These are phyloP conservation scores for Ascochyta pisi DNA, from an alignment of 2,329 filamentous ascomycete species.

Conservation along the genomic window DNA sequence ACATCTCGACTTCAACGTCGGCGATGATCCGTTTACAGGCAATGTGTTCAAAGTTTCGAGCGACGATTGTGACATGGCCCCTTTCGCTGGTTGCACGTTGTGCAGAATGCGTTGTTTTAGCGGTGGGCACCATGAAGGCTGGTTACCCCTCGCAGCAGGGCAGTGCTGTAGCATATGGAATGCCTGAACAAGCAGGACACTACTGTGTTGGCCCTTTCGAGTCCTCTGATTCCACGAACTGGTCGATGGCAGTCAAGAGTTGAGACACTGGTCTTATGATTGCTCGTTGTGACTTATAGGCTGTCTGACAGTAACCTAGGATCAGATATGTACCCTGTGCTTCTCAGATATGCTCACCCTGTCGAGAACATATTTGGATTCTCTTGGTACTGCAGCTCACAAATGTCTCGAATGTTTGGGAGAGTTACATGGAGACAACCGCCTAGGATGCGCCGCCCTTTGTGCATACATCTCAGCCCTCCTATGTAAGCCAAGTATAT, in stretches of 20 bases:
- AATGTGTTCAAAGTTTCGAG: not conserved
- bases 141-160: slow-evolving; percentile 7
- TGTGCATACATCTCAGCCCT: slow-evolving; percentile 4
- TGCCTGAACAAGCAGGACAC: slow-evolving; percentile 3
- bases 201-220: not conserved
- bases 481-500: slow-evolving; percentile 5
- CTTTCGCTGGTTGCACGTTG: slow-evolving; percentile 13
- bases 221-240: too few relatives aligned
- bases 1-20: slow-evolving; percentile 14
- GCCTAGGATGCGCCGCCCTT: slow-evolving; percentile 1
- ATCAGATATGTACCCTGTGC: not conserved
- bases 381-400: not conserved
- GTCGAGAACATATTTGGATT: not conserved
- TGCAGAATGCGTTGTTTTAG: slow-evolving; percentile 19
- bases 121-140: slow-evolving; percentile 10
- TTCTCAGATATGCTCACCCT: not conserved
- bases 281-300: not conserved
- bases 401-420: not conserved
- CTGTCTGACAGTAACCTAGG: not conserved
- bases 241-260: too few relatives aligned
- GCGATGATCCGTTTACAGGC: slow-evolving; percentile 6
- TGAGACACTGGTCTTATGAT: not conserved
- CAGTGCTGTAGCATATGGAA: slow-evolving; percentile 17
- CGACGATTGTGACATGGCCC: slow-evolving; percentile 8
- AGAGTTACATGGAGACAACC: slow-evolving; percentile 3